A percentile compares a stretch with the other conserved stretches of the same genome.
phyloP scores from a whole-genome alignment of 176 grass and related monocot genomes.

The Ensete ventricosum region DNA sequence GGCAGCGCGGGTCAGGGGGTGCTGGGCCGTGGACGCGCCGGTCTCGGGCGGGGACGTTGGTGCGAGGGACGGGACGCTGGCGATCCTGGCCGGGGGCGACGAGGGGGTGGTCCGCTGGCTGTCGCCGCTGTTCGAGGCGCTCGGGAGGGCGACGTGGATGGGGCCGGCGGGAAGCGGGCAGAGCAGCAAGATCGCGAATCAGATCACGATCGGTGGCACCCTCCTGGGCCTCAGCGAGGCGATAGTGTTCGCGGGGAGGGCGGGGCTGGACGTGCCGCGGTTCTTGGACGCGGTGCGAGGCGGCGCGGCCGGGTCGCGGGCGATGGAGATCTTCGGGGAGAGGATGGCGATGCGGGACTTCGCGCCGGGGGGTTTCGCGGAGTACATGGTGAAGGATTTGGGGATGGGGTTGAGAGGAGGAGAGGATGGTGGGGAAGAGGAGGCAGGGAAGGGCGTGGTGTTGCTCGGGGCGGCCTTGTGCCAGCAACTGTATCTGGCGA shows the following conservation, averaged over 20 bases:
- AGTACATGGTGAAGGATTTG: conserved; percentile 80
- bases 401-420: conserved; percentile 64
- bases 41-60: conserved; percentile 75
- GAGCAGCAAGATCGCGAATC: conserved; percentile 90
- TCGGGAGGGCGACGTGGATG: conserved; percentile 68
- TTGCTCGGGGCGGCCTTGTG: conserved; percentile 49
- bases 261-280: conserved; percentile 30
- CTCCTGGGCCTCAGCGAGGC: conserved; percentile 50
- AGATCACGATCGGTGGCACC: conserved; percentile 47
- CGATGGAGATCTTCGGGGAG: conserved; percentile 66
- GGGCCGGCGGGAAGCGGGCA: conserved; percentile 58
- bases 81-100: conserved; percentile 59
- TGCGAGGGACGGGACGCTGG: conserved; percentile 57
- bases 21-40: conserved; percentile 50
- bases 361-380: conserved; percentile 31
- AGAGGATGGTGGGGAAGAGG: conserved; percentile 9
- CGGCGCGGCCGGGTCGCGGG: conserved; percentile 56
- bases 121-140: conserved; percentile 35
- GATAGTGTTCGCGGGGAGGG: conserved; percentile 41
- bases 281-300: conserved; percentile 48
- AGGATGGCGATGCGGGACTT: conserved; percentile 52
- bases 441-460: conserved; percentile 23
- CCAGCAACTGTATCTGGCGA: conserved; percentile 64
- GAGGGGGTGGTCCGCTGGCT: conserved; percentile 55
- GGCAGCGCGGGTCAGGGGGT: conserved; percentile 18